These are phyloP conservation scores for Boletellus ananas DNA, from an alignment of 768 basidiomycete species.

Conservation along the genomic window DNA sequence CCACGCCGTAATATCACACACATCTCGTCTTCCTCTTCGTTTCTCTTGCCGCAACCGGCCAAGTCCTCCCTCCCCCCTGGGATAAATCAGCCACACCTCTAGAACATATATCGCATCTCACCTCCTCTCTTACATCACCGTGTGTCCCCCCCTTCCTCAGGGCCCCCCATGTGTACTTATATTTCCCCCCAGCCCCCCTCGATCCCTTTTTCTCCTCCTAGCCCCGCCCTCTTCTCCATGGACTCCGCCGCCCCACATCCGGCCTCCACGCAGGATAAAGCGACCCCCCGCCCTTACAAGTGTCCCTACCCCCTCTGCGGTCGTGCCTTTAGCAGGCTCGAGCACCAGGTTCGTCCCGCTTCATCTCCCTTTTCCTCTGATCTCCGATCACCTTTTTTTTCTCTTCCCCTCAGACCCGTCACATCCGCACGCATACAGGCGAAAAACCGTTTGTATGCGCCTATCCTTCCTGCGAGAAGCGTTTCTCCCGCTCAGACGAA, in stretches of 20 bases:
- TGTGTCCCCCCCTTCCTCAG: slow-evolving; percentile 17
- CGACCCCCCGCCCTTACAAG: slow-evolving; percentile 80
- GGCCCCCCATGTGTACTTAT: slow-evolving; percentile 29
- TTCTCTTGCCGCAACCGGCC: too few relatives aligned
- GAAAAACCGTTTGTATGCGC: slow-evolving; percentile 96
- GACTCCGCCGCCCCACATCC: slow-evolving; percentile 13
- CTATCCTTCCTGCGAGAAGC: slow-evolving; percentile 93
- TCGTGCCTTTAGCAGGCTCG: slow-evolving; percentile 92
- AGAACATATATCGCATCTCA: background rate
- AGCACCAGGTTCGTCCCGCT: slow-evolving; percentile 74
- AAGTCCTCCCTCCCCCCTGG: too few relatives aligned
- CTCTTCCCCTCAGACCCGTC: slow-evolving; percentile 66
- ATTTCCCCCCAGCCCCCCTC: slow-evolving; percentile 21
- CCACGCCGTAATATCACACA: too few relatives aligned
- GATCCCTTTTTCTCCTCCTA: slow-evolving; percentile 10
- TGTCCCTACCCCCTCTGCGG: slow-evolving; percentile 91
- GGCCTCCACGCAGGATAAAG: slow-evolving; percentile 32
- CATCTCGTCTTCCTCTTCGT: too few relatives aligned
- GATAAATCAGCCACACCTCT: too few relatives aligned
- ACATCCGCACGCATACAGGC: slow-evolving; percentile 97
- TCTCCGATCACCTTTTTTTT: slow-evolving; percentile 8
- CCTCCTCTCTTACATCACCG: slow-evolving; percentile 18
- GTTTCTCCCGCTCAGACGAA: slow-evolving; percentile 98
- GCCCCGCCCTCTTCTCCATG: slow-evolving; percentile 20
- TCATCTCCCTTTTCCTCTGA: slow-evolving; percentile 11